Conservation (phyloP, 495 filamentous ascomycete genomes). For the Daldinia childiae region DNA sequence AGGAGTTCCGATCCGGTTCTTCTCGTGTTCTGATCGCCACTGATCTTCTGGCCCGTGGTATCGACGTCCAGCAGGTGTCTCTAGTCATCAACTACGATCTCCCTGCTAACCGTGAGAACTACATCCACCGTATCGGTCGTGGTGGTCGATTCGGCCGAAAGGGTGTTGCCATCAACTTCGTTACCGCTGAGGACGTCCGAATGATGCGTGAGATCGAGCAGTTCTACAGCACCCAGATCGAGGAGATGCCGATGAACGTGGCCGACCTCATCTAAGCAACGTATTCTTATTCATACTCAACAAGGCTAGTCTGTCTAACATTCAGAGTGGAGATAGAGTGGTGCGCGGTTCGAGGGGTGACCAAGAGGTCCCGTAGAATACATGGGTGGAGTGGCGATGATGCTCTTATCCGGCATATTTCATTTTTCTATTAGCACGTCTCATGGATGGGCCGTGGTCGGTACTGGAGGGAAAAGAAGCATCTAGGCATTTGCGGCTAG, state of each 20-base stretch:
- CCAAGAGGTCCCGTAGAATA: constrained; percentile 34
- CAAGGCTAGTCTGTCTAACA: constrained; percentile 8
- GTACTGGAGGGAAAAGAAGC: constrained; percentile 42
- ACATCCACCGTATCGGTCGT: constrained; percentile 99
- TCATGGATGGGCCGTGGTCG: constrained; percentile 27
- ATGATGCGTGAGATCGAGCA: constrained; percentile 98
- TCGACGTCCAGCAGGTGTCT: constrained; percentile 99
- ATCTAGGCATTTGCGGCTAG: constrained; percentile 47
- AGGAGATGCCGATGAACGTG: constrained; percentile 90
- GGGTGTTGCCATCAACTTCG: constrained; percentile 99
- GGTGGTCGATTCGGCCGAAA: constrained; percentile 99
- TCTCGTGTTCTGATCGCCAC: constrained; percentile 98
- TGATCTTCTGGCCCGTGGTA: constrained; percentile 96
- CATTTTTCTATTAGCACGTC: constrained; percentile 37
- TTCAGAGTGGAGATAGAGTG: constrained; percentile 15
- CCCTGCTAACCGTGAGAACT: constrained; percentile 98
- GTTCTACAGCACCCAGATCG: constrained; percentile 83
- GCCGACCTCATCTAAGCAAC: constrained; percentile 68
- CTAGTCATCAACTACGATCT: constrained; percentile 99
- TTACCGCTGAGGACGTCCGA: constrained; percentile 97
- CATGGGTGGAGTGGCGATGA: constrained; percentile 32
- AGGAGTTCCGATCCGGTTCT: constrained; percentile 97
- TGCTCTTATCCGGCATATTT: constrained; percentile 35
- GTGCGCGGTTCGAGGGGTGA: constrained; percentile 31
- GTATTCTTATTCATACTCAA: constrained; percentile 4